Base-by-base conservation (phyloP, 2,329 filamentous ascomycete genomes). In the Mollisia scopiformis region DNA sequence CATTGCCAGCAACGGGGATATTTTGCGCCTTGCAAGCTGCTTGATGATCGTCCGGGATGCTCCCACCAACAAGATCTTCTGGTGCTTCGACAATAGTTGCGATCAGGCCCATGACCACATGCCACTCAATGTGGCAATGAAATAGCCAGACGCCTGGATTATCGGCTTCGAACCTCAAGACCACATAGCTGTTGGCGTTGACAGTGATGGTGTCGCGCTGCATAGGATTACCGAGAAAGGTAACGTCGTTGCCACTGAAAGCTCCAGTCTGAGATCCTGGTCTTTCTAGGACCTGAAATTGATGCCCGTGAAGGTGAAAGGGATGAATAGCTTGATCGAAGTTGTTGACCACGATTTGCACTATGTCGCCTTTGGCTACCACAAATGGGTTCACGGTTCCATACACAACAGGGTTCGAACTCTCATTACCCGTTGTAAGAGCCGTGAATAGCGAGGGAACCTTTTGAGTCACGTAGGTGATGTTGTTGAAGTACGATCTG, bases 391-490 rank as follows among this genome's bases (percentile, higher is more conserved):
- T 88, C 73, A 83, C 82, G 37, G 80, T 72, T 27, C 89, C 89
- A 69, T 92, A 92, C 8, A 91, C 76, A 2, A 71, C 65, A 0
- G 85, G 78, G 61, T 91, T 79, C 25, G 75, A 74, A 27, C 78
- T 73, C 3, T 74, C 59, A 2, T 74, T 68, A 16, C 85, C 86
- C 0, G 58, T 55, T 1, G 86, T 86, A 3, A 96, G 79, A 1
- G 83, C 91, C 0, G 89, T 92, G 79, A 93, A 96, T 0, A 96
- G 80, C 0, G 89, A 87, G 0, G 92, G 93, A 0, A 96, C 91
- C 72, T 91, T 91, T 52, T 90, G 91, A 0, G 77, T 58, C 2
- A 84, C 83, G 74, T 93, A 96, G 30, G 90, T 92, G 64, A 92
- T 85, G 74, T 91, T 88, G 79, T 94, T 93, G 77, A 91, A 85